Evolutionary conservation across 257 asterid genomes (phyloP).

Genomic region (Primulina tabacum): DNA sequence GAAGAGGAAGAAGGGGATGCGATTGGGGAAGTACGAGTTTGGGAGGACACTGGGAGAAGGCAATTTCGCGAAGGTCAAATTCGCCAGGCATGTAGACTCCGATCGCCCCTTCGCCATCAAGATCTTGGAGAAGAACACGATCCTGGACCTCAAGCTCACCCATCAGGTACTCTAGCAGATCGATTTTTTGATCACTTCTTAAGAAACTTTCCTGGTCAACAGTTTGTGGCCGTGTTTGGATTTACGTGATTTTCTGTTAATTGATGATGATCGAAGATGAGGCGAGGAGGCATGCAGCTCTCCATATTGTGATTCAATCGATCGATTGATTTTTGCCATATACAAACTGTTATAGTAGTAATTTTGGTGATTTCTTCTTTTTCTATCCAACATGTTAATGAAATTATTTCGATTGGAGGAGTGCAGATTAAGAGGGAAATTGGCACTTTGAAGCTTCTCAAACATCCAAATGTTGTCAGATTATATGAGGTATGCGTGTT

Average conservation of each 20-base stretch:
- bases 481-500: conserved; percentile 60
- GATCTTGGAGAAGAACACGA: conserved; percentile 69
- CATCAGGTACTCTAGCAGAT: conserved; percentile 55
- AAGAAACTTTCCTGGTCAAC: neutral
- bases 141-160: conserved; percentile 57
- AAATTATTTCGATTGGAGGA: neutral
- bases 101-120: conserved; percentile 73
- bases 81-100: conserved; percentile 57
- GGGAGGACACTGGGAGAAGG: conserved; percentile 93
- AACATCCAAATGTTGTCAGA: conserved; percentile 90
- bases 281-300: too few relatives aligned
- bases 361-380: neutral
- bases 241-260: neutral
- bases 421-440: conserved; percentile 94
- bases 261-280: neutral
- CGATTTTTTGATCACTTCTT: too few relatives aligned
- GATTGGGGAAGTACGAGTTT: conserved; percentile 74
- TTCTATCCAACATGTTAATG: neutral
- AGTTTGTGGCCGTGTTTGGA: too few relatives aligned
- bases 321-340: neutral
- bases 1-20: conserved; percentile 33
- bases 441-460: conserved; percentile 87
- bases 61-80: conserved; percentile 86
- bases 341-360: neutral
- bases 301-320: neutral